Percentiles rank a stretch among this genome's conserved stretches.
Evolutionary conservation across 331 rosid species (phyloP).

Genomic region (Rosa hybrid): DNA sequence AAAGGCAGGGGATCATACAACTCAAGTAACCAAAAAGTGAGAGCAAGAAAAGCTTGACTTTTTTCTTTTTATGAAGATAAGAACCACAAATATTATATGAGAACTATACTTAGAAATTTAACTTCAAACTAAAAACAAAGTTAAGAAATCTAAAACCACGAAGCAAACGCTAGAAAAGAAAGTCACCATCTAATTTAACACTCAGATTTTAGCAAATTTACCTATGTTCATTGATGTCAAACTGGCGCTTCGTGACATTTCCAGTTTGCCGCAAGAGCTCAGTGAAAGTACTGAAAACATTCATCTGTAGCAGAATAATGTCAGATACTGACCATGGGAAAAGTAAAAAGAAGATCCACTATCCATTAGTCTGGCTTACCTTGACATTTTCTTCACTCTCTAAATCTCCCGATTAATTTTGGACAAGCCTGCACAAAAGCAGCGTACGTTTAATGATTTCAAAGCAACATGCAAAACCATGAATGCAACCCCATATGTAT

Average conservation of each 20-base stretch:
- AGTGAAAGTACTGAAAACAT: conserved; percentile 86
- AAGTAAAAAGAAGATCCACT: conserved; percentile 9
- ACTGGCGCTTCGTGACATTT: conserved; percentile 86
- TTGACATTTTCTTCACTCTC: conserved; percentile 67
- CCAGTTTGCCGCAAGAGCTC: conserved; percentile 99
- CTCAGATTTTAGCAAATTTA: too few species aligned
- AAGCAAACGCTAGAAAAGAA: too few species aligned
- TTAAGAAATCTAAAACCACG: too few species aligned
- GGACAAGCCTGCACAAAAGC: conserved; percentile 82
- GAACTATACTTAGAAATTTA: too few species aligned
- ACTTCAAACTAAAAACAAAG: too few species aligned
- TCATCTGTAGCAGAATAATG: conserved; percentile 64
- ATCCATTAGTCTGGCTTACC: conserved; percentile 46
- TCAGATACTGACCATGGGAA: conserved; percentile 32
- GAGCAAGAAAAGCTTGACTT: too few species aligned
- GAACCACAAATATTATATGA: too few species aligned
- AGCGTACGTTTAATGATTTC: conserved; percentile 14
- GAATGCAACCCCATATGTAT: background rate
- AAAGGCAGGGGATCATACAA: too few species aligned
- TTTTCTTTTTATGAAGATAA: too few species aligned
- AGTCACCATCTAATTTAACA: too few species aligned
- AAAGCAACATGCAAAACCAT: background rate
- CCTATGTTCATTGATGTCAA: conserved; percentile 61
- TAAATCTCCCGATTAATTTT: conserved; percentile 62
- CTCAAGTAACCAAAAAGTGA: too few species aligned